Evolutionary conservation across 257 asterid species (phyloP).

Genomic region (Mentha longifolia): DNA sequence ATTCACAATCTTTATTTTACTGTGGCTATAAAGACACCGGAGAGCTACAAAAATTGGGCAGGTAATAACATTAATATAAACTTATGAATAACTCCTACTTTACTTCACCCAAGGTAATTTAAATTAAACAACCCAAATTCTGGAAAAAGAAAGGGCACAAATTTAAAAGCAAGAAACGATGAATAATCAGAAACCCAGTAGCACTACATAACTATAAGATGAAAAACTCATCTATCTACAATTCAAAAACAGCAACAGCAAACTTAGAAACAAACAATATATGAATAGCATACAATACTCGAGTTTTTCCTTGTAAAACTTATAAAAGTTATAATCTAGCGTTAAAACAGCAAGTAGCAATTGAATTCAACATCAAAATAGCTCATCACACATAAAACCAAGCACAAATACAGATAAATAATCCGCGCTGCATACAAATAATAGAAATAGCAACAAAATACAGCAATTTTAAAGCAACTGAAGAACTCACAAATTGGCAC

Average conservation of each 20-base stretch:
- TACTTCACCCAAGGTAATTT: neutral
- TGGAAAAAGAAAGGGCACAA: neutral
- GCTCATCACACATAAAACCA: conserved; percentile 8
- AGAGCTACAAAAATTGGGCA: conserved; percentile 31
- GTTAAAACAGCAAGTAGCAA: neutral
- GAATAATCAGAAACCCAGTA: conserved; percentile 19
- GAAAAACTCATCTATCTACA: neutral
- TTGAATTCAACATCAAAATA: neutral
- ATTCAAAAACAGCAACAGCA: neutral
- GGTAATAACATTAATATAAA: conserved; percentile 15
- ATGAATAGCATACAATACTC: conserved; percentile 3
- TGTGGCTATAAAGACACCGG: conserved; percentile 11
- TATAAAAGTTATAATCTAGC: conserved; percentile 14
- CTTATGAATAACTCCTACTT: neutral
- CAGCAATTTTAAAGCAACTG: neutral
- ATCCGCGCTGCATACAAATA: no score
- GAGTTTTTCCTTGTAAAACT: neutral
- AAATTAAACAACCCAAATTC: conserved; percentile 12
- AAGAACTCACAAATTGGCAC: conserved; percentile 30
- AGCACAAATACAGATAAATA: neutral
- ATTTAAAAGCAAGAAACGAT: conserved; percentile 13
- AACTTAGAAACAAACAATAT: neutral
- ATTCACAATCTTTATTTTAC: neutral
- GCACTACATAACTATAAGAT: neutral
- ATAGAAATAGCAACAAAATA: neutral